These are phyloP conservation scores for Trichoderma orchidacearum DNA, from an alignment of 495 filamentous ascomycete species.

Conservation along the genomic window DNA sequence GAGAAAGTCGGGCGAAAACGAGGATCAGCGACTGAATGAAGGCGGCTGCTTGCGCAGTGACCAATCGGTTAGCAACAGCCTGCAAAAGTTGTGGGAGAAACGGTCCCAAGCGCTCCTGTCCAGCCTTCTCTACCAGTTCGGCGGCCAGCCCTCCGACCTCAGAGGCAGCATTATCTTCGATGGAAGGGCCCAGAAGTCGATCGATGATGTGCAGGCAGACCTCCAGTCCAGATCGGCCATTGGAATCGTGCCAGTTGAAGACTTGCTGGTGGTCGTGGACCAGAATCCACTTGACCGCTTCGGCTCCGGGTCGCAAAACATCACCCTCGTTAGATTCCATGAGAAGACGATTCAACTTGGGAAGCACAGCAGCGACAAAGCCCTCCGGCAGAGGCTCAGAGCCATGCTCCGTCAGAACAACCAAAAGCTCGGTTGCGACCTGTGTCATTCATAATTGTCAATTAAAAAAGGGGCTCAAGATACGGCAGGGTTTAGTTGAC, in stretches of 20 bases:
- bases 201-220: constrained; percentile 85
- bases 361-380: constrained; percentile 73
- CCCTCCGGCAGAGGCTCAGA: constrained; percentile 72
- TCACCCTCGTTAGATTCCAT: constrained; percentile 71
- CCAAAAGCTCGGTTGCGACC: constrained; percentile 75
- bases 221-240: constrained; percentile 72
- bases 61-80: constrained; percentile 77
- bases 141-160: constrained; percentile 92
- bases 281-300: constrained; percentile 76
- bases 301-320: constrained; percentile 72
- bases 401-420: constrained; percentile 67
- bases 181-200: constrained; percentile 65
- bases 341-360: constrained; percentile 72
- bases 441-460: constrained; percentile 13
- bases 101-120: constrained; percentile 75
- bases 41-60: constrained; percentile 61
- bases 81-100: constrained; percentile 80
- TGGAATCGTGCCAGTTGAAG: constrained; percentile 63
- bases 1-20: constrained; percentile 81
- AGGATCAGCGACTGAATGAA: constrained; percentile 87
- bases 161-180: constrained; percentile 84
- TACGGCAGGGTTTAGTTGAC: neutral
- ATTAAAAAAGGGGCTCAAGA: neutral
- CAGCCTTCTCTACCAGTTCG: constrained; percentile 88
- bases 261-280: constrained; percentile 79